These are phyloP conservation scores for Syzygium oleosum DNA, from an alignment of 345 rosid species.

Conservation along the genomic window DNA sequence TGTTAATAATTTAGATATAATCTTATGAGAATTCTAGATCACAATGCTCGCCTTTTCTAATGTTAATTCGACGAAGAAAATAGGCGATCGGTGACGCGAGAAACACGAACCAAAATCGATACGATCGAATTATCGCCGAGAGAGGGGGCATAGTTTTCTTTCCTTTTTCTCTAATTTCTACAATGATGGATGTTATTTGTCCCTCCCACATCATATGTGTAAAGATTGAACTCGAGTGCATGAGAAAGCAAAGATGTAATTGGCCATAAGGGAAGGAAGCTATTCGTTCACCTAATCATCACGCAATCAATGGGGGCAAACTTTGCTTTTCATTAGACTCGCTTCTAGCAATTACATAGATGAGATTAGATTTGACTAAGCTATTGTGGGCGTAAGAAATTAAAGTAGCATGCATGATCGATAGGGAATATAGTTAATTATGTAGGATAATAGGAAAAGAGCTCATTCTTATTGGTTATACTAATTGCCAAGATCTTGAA, in stretches of 20 bases:
- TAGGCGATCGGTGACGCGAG: fast-evolving
- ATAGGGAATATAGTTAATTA: background rate
- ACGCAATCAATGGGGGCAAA: background rate
- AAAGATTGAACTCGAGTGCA: background rate
- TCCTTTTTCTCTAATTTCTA: fast-evolving
- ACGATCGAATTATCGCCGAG: background rate
- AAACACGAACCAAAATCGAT: background rate
- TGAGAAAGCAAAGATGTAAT: background rate
- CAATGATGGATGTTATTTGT: background rate
- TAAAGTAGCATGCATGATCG: background rate
- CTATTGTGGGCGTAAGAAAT: background rate
- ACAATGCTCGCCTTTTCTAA: fast-evolving
- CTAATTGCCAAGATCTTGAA: background rate
- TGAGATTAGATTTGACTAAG: background rate
- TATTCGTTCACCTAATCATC: background rate
- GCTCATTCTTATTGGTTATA: background rate
- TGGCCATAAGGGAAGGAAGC: background rate
- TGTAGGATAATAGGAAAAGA: background rate
- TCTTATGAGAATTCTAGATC: background rate
- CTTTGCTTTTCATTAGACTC: background rate
- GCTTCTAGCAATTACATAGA: background rate
- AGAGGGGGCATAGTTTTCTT: background rate
- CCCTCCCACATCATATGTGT: background rate
- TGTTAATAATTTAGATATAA: background rate
- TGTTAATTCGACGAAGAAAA: fast-evolving